Base-by-base conservation (phyloP, 805 yeast genomes). In the Candida sonorensis region DNA sequence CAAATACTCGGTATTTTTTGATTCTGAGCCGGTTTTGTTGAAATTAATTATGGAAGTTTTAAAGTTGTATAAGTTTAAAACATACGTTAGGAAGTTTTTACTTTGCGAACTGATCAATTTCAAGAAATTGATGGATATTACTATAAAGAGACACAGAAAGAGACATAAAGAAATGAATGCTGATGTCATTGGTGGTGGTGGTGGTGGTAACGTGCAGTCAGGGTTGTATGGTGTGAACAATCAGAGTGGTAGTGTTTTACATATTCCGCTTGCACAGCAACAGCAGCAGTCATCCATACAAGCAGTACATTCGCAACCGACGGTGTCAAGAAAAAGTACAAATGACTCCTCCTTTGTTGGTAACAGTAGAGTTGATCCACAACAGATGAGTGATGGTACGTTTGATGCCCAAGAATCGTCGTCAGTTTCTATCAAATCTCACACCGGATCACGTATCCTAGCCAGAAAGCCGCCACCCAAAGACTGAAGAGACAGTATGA, bases 101-200 rank as follows among this genome's bases (percentile, higher is more conserved):
- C 60, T 86, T 11, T 69, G 79, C 45, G 88, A 78, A 26, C 58
- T 81, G 33, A 73, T 83, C 42, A 70, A 73, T 33, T 69, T 70
- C 41, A 62, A 68, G 10, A 61, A 61, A 20, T 60, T 76, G 27
- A 56, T 81, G 50, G 84, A 77, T 37, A 55, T 55, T 10, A 42
- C 77, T 31, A 62, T 74, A 22, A 66, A 61, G 47, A 58, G 66
- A 30, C 75, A 71, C 34, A 56, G 69, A 34, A 62, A 35, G 30
- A 43, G 31, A 30, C 10, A 31, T 17, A 50, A 43, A 33, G 46
- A 43, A 4, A 14, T 7, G n/a, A 25, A 8, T n/a, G n/a, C 10
- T 17, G 9, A 12, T 15, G 12, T 4, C 16, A 18, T n/a, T 17
- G 21, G 32, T 23, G 32, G 15, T 29, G n/a, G 16, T 17, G 22